A percentile compares a stretch with the other conserved stretches of the same genome.
phyloP scores from a whole-genome alignment of 169 alveolate species.

The Plasmodium relictum region DNA sequence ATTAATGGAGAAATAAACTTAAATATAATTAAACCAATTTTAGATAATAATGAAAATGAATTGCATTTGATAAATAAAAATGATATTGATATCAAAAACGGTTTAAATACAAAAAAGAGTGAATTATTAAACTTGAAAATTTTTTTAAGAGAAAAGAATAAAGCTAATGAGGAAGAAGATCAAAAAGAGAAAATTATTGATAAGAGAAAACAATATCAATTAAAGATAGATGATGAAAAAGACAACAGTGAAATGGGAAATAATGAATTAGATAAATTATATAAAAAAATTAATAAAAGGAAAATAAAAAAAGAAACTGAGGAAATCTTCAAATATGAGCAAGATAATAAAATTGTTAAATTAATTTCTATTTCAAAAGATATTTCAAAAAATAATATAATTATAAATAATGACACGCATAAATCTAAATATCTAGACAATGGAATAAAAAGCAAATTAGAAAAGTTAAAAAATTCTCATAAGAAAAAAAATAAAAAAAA shows the following conservation, averaged over 20 bases:
- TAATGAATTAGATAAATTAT: conserved; percentile 15
- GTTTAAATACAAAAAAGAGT: not conserved
- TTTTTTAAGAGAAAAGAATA: not conserved
- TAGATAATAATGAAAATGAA: no score
- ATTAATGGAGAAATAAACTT: not conserved
- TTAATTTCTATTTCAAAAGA: conserved; percentile 33
- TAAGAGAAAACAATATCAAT: not conserved
- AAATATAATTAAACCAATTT: not conserved
- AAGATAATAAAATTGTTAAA: conserved; percentile 12
- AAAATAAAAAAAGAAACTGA: not conserved
- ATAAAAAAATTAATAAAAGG: conserved; percentile 1
- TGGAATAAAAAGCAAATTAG: not conserved
- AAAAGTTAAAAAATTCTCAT: not conserved
- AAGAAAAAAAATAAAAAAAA: not conserved
- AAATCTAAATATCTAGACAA: not conserved
- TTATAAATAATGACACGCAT: not conserved
- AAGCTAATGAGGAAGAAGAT: not conserved
- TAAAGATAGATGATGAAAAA: not conserved
- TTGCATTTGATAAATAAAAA: not conserved
- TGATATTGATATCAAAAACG: not conserved
- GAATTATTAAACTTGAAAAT: not conserved
- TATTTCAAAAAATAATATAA: conserved; percentile 20
- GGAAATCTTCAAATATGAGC: conserved; percentile 8
- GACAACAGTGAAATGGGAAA: not conserved
- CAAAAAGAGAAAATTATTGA: conserved; percentile 14